These are phyloP conservation scores for Mycosarcoma maydis DNA, from an alignment of 1,284 basidiomycete species.

Conservation along the genomic window DNA sequence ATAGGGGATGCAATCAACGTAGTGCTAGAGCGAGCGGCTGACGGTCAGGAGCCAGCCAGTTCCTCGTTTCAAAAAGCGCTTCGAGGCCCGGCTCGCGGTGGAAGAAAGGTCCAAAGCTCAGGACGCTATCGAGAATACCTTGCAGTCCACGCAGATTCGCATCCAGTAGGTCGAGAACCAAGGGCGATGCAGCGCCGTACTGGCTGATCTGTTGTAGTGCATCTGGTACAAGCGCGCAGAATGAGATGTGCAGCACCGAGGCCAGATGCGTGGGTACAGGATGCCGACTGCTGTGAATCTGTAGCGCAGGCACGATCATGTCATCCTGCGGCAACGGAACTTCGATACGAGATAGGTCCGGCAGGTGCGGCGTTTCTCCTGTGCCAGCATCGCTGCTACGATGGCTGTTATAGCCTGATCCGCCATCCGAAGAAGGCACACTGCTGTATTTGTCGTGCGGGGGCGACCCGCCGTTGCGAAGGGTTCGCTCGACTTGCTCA, in stretches of 20 bases:
- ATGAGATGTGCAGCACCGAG: constrained; percentile 32
- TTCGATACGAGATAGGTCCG: constrained; percentile 12
- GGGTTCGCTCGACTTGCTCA: constrained; percentile 27
- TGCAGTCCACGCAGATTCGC: constrained; percentile 30
- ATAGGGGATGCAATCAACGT: constrained; percentile 16
- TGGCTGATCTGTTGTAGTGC: constrained; percentile 43
- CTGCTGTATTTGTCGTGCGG: constrained; percentile 9
- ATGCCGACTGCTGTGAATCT: constrained; percentile 47
- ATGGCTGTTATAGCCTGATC: constrained; percentile 8
- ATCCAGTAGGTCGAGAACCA: constrained; percentile 39
- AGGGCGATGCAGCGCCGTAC: constrained; percentile 26
- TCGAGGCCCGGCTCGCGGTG: constrained; percentile 39
- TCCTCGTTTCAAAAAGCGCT: constrained; percentile 35
- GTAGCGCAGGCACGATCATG: constrained; percentile 45
- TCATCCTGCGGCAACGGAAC: constrained; percentile 36
- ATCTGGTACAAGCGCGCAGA: constrained; percentile 44
- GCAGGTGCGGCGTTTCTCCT: constrained; percentile 4
- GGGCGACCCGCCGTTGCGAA: constrained; percentile 20
- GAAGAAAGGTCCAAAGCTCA: constrained; percentile 37
- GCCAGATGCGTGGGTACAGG: constrained; percentile 39
- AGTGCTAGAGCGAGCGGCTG: constrained; percentile 20
- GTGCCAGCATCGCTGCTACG: constrained; percentile 28
- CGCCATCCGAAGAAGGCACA: constrained; percentile 13
- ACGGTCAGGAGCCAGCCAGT: constrained; percentile 38
- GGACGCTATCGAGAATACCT: constrained; percentile 38